Percentiles rank a stretch among this genome's conserved stretches.
Conservation (phyloP, 805 yeast genomes). For the Starmera dryadoides region DNA sequence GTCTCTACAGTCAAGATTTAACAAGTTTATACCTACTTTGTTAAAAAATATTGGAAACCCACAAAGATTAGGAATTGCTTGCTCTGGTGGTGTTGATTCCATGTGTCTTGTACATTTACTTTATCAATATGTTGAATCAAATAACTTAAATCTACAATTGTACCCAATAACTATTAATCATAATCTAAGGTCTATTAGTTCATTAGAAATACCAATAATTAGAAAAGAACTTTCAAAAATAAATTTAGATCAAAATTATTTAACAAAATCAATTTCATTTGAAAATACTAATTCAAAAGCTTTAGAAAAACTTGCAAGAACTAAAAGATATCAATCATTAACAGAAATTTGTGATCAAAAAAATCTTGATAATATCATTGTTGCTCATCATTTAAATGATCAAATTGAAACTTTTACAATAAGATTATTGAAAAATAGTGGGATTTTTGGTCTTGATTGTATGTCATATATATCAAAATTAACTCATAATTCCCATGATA, state of each 20-base stretch:
- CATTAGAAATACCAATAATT: constrained; percentile 18
- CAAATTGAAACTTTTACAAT: constrained; percentile 64
- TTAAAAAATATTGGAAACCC: constrained; percentile 14
- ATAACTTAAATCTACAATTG: constrained; percentile 26
- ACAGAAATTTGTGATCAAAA: constrained; percentile 29
- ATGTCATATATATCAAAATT: constrained; percentile 27
- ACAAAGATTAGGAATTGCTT: constrained; percentile 40
- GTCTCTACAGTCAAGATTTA: not conserved
- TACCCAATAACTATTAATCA: constrained; percentile 67
- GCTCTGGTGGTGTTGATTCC: constrained; percentile 82
- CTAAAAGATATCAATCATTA: constrained; percentile 41
- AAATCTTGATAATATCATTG: constrained; percentile 31
- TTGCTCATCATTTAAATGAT: constrained; percentile 70
- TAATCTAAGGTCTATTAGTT: constrained; percentile 33
- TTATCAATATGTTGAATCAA: constrained; percentile 23
- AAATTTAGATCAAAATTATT: constrained; percentile 19
- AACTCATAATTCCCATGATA: constrained; percentile 7
- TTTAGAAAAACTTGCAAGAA: constrained; percentile 57
- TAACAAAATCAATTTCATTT: constrained; percentile 19
- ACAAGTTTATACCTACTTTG: not conserved
- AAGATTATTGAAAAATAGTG: constrained; percentile 38
- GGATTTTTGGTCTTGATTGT: constrained; percentile 54
- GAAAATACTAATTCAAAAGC: constrained; percentile 19
- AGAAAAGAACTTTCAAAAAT: constrained; percentile 8
- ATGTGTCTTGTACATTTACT: constrained; percentile 57